Evolutionary conservation across 805 yeast species (phyloP), one percentile per base, ranked within the genome.

Genomic region (Priceomyces carsonii): DNA sequence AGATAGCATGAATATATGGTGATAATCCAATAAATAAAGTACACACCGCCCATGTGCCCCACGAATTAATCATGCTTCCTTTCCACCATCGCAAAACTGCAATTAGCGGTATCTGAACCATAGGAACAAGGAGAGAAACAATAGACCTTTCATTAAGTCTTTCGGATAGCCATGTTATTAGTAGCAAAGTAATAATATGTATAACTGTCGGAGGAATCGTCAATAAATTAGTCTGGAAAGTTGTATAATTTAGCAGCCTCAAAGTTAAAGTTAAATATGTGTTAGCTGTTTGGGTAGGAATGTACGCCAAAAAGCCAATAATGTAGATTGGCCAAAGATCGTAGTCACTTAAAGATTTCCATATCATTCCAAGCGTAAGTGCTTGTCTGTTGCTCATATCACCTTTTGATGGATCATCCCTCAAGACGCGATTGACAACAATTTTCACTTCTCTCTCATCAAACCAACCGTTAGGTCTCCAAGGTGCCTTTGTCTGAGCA

Each of bases 371-470:
- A 4, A 60, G 43, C 3, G 68, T 53, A 13, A 80, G 51, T 4
- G 80, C 78, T 45, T 75, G 74, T 50, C 82, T 64, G 49, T 80
- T 79, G 50, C 79, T 67, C 84, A 79, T 77, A 42, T 77, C 82
- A 16, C 84, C 83, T 43, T 68, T 68, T 4, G 65, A 48, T 6
- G 85, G 85, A 48, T 80, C 86, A 50, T 80, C 85, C 44, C 84
- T 59, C 33, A 80, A 54, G 2, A 80, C 66, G 40, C 78, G 63
- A 50, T 79, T 79, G 33, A 77, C 82, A 19, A 78, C 60, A 36
- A 80, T 77, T 39, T 72, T 71, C 52, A 73, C 77, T 41, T 80
- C 82, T 28, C 75, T 55, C 1, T 74, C 77, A 10, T 73, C 61
- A 39, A 57, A 62, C 62, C 71, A 57, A 20, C 82, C 82, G 14